A percentile compares a stretch with the other conserved stretches of the same genome.
Evolutionary conservation across 352 stramenopile genomes (phyloP).

Genomic region (Achlya hypogyna): DNA sequence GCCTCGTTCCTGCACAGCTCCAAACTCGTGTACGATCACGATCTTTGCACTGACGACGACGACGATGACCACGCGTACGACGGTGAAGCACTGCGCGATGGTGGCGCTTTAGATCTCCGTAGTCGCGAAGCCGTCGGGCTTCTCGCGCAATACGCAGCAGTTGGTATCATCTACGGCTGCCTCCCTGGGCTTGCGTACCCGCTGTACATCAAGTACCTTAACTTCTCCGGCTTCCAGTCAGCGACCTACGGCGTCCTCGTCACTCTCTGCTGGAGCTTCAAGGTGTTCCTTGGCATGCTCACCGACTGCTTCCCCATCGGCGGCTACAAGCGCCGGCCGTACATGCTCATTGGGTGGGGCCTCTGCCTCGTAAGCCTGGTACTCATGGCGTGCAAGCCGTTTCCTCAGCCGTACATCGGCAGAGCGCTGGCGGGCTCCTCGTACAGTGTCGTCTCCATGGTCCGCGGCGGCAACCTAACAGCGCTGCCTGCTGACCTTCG

Average conservation of each 20-base stretch:
- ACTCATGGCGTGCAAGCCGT: not conserved
- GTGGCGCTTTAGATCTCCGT: slow-evolving; percentile 27
- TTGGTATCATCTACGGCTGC: slow-evolving; percentile 30
- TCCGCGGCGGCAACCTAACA: slow-evolving; percentile 30
- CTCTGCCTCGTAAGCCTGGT: not conserved
- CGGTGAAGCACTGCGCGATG: slow-evolving; percentile 34
- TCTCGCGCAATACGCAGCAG: slow-evolving; percentile 34
- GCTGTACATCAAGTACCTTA: slow-evolving; percentile 27
- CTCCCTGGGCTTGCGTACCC: slow-evolving; percentile 29
- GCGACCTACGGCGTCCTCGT: slow-evolving; percentile 20
- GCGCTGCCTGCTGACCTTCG: not conserved
- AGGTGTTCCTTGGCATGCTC: slow-evolving; percentile 34
- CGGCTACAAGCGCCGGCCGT: slow-evolving; percentile 18
- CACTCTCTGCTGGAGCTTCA: slow-evolving; percentile 24
- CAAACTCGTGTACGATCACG: not conserved
- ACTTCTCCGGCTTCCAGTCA: slow-evolving; percentile 17
- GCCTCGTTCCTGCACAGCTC: not conserved
- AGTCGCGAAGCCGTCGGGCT: slow-evolving; percentile 26
- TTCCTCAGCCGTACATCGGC: not conserved
- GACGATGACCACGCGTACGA: slow-evolving; percentile 19
- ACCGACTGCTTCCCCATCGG: slow-evolving; percentile 30
- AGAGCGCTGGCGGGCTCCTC: not conserved
- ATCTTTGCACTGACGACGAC: not conserved
- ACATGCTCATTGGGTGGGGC: slow-evolving; percentile 22
- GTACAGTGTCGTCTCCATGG: not conserved